A percentile compares a stretch with the other conserved stretches of the same genome.
Evolutionary conservation across 2,329 filamentous ascomycete genomes (phyloP).

Genomic region (Grosmannia penicillata): DNA sequence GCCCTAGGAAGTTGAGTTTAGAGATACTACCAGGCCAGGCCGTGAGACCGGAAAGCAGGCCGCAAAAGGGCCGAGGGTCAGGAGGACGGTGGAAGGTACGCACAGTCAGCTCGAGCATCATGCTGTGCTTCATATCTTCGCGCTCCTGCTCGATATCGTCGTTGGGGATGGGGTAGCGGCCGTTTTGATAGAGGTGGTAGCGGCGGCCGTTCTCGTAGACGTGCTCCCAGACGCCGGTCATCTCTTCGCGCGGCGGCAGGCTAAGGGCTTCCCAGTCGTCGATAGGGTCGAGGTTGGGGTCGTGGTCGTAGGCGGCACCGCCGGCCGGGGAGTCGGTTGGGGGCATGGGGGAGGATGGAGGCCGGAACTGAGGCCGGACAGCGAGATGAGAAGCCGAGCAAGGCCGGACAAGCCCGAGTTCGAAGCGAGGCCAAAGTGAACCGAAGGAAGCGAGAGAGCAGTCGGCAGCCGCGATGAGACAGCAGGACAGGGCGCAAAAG

Average conservation of each 20-base stretch:
- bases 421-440: too few species aligned
- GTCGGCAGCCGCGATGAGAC: too few species aligned
- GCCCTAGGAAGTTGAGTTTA: conserved; percentile 13
- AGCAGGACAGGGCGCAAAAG: too few species aligned
- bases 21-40: too few species aligned
- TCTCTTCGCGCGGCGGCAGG: conserved; percentile 3
- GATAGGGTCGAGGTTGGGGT: conserved; percentile 5
- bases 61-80: not conserved
- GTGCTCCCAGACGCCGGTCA: conserved; percentile 8
- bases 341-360: too few species aligned
- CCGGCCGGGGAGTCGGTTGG: not conserved
- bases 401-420: too few species aligned
- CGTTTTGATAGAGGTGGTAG: conserved; percentile 28
- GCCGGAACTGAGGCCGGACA: too few species aligned
- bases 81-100: not conserved
- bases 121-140: conserved; percentile 28
- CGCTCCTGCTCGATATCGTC: conserved; percentile 29
- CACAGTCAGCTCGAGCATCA: conserved; percentile 29
- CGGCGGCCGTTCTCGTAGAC: conserved; percentile 10
- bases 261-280: conserved; percentile 7
- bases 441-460: too few species aligned
- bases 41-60: too few species aligned
- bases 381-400: too few species aligned
- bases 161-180: conserved; percentile 31
- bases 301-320: not conserved